Base-by-base conservation (phyloP, 345 rosid genomes). In the Brassica cretica region DNA sequence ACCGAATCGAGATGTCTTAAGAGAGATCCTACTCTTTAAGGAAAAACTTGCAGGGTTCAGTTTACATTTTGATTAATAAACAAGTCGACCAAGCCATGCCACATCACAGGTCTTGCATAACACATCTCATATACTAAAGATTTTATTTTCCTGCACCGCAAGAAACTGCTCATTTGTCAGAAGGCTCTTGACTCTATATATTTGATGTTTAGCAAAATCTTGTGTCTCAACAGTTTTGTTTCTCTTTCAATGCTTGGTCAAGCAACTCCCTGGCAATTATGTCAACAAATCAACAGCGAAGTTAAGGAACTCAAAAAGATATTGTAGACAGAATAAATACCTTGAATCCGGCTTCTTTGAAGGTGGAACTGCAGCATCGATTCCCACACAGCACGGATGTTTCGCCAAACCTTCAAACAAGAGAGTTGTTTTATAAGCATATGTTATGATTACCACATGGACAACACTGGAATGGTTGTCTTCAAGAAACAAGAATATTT, bases 331-430 rank as follows among this genome's bases (percentile, higher is more conserved):
- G 24, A n/a, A 41, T 21, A 66, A 11, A 2, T 69, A 91, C 96
- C 98, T 91, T 46, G 97, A 74, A 71, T 88, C 91, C 2, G 98
- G 97, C 82, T 82, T 91, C 81, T 78, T 91, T 0, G 86, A 85
- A 70, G 21, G 74, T 33, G 97, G 93, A 71, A 89, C 79, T 41
- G 97, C 96, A 80, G 97, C 98, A 85, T 94, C 97, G 53, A 94
- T 75, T n/a, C 97, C 97, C 61, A 94, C 97, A 81, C 98, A 94
- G 2, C 93, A 90, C 60, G 92, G 82, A 87, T 94, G 97, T 81
- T 94, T 94, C 3, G 98, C 98, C 88, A 94, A 81, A 76, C 98
- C 96, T 86, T 91, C 98, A 76, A 94, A 89, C 96, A 91, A 81
- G 55, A 62, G 6, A 82, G 15, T 77, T 32, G 39, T 56, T 33